Conservation (phyloP, 176 grass and related monocot genomes). For the Chloris gayana region DNA sequence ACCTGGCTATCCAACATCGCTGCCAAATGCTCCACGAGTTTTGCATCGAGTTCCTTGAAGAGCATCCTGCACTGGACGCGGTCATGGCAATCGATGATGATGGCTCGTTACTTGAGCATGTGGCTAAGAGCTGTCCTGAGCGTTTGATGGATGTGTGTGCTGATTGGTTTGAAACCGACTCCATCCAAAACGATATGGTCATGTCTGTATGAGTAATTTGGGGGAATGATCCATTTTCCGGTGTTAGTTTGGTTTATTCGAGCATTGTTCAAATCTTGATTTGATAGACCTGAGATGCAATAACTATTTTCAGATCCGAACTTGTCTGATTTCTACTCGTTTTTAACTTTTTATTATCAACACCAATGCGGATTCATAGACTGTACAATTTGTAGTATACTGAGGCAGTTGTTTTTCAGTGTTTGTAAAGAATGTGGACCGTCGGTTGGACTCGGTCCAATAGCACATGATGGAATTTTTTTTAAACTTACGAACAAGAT, state of each 20-base stretch:
- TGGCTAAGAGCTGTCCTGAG: not conserved
- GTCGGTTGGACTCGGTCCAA: no score
- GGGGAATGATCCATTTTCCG: not conserved
- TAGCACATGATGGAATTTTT: no score
- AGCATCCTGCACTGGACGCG: not conserved
- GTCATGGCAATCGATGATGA: not conserved
- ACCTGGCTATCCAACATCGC: not conserved
- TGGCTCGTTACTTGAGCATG: not conserved
- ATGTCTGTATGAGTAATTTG: not conserved
- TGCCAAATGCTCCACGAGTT: not conserved
- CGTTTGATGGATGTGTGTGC: not conserved
- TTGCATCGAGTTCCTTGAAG: conserved; percentile 28
- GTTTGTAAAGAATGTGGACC: no score
- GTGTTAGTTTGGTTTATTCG: not conserved
- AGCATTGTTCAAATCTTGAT: no score
- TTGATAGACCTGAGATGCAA: no score
- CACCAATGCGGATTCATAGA: no score
- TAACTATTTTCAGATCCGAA: no score
- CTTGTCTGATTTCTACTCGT: not conserved
- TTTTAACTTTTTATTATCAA: no score
- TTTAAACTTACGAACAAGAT: no score
- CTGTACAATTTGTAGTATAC: no score
- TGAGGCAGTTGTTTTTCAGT: no score
- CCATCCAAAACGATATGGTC: not conserved
- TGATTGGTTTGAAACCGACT: not conserved